A percentile compares a stretch with the other conserved stretches of the same genome.
Conservation (phyloP, 2,329 filamentous ascomycete species). For the Sphaerulina musiva region DNA sequence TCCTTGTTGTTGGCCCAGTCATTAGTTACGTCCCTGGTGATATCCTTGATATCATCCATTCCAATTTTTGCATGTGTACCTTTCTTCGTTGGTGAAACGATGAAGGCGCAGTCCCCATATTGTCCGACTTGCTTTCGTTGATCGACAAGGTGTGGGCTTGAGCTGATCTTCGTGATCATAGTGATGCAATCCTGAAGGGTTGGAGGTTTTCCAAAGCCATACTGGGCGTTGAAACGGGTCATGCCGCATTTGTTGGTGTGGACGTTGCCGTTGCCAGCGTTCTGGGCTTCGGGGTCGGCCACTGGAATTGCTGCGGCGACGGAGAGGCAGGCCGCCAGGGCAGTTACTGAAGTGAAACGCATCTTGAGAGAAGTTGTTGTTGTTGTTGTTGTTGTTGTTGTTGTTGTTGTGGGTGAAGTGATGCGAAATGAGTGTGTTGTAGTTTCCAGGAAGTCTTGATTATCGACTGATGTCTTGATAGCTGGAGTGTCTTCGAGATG, state of each 20-base stretch:
- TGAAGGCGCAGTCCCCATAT: conserved; percentile 1
- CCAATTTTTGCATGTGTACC: background rate
- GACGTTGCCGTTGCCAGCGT: background rate
- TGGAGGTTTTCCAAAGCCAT: background rate
- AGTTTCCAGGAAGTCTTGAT: too few species aligned
- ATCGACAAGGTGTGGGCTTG: background rate
- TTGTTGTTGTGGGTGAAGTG: background rate
- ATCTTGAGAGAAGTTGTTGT: background rate
- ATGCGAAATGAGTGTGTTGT: background rate
- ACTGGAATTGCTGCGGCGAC: background rate
- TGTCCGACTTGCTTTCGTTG: background rate
- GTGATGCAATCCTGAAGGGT: background rate
- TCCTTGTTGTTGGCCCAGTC: background rate
- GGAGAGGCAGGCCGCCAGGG: background rate
- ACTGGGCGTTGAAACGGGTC: background rate
- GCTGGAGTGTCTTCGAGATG: background rate
- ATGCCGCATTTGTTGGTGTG: conserved; percentile 1
- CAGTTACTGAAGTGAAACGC: background rate
- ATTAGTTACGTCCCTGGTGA: conserved; percentile 1
- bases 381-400: background rate
- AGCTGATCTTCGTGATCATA: too few species aligned
- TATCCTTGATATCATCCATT: conserved; percentile 1
- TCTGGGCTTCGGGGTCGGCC: background rate
- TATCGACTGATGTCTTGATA: background rate
- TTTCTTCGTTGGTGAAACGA: background rate